Evolutionary conservation across 2,329 filamentous ascomycete genomes (phyloP).

Genomic region (Clonostachys sp.): DNA sequence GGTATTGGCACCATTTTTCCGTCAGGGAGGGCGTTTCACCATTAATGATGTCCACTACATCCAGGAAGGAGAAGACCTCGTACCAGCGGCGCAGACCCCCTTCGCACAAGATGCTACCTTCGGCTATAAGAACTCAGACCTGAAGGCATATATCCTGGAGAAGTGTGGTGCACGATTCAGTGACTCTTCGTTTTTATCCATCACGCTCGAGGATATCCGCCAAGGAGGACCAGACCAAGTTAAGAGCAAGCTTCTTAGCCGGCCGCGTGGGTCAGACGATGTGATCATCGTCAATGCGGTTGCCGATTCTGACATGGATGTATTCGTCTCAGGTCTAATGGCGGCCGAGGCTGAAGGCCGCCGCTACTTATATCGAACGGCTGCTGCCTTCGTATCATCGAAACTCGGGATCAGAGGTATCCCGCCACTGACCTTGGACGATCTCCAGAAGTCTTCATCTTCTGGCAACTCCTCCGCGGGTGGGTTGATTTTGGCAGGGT

Average conservation of each 20-base stretch:
- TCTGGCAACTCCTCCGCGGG: slow-evolving; percentile 20
- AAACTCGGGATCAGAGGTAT: slow-evolving; percentile 47
- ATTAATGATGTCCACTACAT: slow-evolving; percentile 50
- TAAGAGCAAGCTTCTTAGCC: slow-evolving; percentile 12
- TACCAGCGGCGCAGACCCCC: slow-evolving; percentile 41
- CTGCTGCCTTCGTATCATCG: slow-evolving; percentile 36
- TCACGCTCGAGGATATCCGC: slow-evolving; percentile 20
- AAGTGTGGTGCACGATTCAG: slow-evolving; percentile 31
- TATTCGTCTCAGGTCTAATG: slow-evolving; percentile 45
- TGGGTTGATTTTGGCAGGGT: slow-evolving; percentile 50
- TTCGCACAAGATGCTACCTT: slow-evolving; percentile 55
- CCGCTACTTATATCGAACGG: slow-evolving; percentile 30
- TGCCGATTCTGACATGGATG: slow-evolving; percentile 48
- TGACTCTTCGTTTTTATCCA: slow-evolving; percentile 14
- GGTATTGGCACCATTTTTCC: slow-evolving; percentile 52
- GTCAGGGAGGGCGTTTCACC: slow-evolving; percentile 41
- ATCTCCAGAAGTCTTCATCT: slow-evolving; percentile 25
- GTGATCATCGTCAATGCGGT: slow-evolving; percentile 37
- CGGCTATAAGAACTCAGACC: slow-evolving; percentile 47
- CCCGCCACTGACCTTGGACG: slow-evolving; percentile 38
- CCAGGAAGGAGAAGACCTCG: slow-evolving; percentile 33
- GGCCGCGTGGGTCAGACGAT: slow-evolving; percentile 21
- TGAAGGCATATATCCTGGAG: slow-evolving; percentile 40
- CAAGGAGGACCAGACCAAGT: slow-evolving; percentile 17
- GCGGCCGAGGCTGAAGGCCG: slow-evolving; percentile 19